Evolutionary conservation across 805 yeast species (phyloP).

Genomic region (Nakazawaea populi): DNA sequence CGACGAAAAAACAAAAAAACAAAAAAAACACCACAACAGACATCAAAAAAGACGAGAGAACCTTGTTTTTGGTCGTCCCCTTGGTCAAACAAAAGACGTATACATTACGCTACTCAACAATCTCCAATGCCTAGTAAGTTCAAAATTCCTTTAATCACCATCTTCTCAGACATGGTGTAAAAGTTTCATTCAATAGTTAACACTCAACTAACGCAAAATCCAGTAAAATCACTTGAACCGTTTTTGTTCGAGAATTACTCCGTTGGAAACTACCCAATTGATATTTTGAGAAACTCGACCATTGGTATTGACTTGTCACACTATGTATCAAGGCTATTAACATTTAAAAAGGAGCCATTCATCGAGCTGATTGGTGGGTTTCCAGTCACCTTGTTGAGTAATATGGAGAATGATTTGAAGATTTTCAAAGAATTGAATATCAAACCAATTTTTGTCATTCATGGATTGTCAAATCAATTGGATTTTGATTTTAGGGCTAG

Average conservation of each 20-base stretch:
- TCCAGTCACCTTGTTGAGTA: constrained; percentile 54
- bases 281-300: constrained; percentile 56
- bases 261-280: constrained; percentile 56
- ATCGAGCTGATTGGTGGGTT: constrained; percentile 78
- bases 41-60: no score
- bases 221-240: constrained; percentile 58
- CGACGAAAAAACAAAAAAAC: no score
- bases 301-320: constrained; percentile 84
- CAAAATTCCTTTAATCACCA: no score
- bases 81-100: no score
- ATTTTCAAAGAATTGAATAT: constrained; percentile 55
- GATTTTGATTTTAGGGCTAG: constrained; percentile 15
- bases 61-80: no score
- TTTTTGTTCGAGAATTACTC: constrained; percentile 63
- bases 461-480: constrained; percentile 41
- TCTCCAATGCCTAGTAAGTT: neutral
- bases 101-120: no score
- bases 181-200: neutral
- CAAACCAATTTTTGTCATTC: constrained; percentile 75
- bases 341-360: constrained; percentile 60
- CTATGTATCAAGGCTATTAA: constrained; percentile 58
- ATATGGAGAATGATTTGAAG: constrained; percentile 56
- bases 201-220: no score
- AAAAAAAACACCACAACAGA: no score
- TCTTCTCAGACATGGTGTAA: no score